These are phyloP conservation scores for Tetrahymena malaccensis DNA, from an alignment of 73 alveolate species.

Conservation along the genomic window DNA sequence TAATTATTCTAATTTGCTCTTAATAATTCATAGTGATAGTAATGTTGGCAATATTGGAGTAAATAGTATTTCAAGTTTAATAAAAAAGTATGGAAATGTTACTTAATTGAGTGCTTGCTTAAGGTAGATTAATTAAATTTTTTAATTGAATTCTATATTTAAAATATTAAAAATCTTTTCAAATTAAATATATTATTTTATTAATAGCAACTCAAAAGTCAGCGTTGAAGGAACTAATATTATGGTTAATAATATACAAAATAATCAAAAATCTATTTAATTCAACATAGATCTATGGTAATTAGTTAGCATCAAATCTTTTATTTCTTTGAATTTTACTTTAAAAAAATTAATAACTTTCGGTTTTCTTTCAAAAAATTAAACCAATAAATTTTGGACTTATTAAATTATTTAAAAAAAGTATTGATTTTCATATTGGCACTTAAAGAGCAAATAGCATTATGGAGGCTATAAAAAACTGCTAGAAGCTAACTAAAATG, in stretches of 20 bases:
- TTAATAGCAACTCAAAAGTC: background rate
- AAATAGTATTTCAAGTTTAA: background rate
- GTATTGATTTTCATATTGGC: background rate
- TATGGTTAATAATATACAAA: background rate
- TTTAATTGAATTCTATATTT: no score
- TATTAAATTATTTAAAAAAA: no score
- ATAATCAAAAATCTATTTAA: no score
- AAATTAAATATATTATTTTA: no score
- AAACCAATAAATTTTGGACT: no score
- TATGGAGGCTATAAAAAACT: background rate
- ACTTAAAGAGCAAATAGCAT: background rate
- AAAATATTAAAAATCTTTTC: background rate
- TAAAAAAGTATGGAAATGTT: no score
- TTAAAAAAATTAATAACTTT: no score
- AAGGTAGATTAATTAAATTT: background rate
- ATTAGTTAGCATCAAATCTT: no score
- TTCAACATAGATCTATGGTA: background rate
- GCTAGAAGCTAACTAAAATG: background rate
- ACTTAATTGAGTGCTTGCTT: background rate
- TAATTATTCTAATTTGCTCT: no score
- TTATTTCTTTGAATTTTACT: no score
- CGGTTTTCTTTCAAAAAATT: no score
- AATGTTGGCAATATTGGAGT: background rate
- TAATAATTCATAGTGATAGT: background rate
- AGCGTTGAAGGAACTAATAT: background rate